phyloP scores from a whole-genome alignment of 1,139 yeast genomes.

The Suhomyces bolitotheri region DNA sequence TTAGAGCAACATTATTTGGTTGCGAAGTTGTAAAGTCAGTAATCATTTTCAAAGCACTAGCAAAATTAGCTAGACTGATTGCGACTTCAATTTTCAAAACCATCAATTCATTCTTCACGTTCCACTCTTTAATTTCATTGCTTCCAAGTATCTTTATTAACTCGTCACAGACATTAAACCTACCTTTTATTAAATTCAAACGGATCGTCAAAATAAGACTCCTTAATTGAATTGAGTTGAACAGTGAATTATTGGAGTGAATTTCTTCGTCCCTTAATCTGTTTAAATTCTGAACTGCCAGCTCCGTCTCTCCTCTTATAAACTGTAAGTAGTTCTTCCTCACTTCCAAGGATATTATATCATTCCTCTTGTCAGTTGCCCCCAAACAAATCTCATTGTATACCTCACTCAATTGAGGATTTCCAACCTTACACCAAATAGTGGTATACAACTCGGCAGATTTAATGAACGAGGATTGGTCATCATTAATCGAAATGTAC shows the following conservation, averaged over 20 bases:
- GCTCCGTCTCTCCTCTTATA: slow-evolving; percentile 40
- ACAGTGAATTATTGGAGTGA: slow-evolving; percentile 31
- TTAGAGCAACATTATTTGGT: slow-evolving; percentile 38
- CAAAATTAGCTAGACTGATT: slow-evolving; percentile 28
- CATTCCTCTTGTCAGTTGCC: slow-evolving; percentile 26
- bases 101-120: slow-evolving; percentile 30
- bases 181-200: slow-evolving; percentile 38
- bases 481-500: slow-evolving; percentile 49
- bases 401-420: slow-evolving; percentile 42
- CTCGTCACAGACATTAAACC: slow-evolving; percentile 27
- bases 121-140: slow-evolving; percentile 34
- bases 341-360: slow-evolving; percentile 38
- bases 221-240: slow-evolving; percentile 40
- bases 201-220: slow-evolving; percentile 38
- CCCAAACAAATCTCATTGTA: slow-evolving; percentile 48
- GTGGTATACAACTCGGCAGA: slow-evolving; percentile 48
- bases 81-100: slow-evolving; percentile 25
- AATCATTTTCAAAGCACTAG: slow-evolving; percentile 38
- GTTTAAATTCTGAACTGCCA: slow-evolving; percentile 33
- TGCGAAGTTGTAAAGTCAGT: slow-evolving; percentile 25
- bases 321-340: slow-evolving; percentile 37
- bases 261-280: slow-evolving; percentile 24
- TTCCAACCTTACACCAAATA: slow-evolving; percentile 56
- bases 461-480: slow-evolving; percentile 37
- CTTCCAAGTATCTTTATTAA: slow-evolving; percentile 23